Evolutionary conservation across 768 basidiomycete genomes (phyloP), one percentile per base, ranked within the genome.

Genomic region (Leccinum disarticulatum): DNA sequence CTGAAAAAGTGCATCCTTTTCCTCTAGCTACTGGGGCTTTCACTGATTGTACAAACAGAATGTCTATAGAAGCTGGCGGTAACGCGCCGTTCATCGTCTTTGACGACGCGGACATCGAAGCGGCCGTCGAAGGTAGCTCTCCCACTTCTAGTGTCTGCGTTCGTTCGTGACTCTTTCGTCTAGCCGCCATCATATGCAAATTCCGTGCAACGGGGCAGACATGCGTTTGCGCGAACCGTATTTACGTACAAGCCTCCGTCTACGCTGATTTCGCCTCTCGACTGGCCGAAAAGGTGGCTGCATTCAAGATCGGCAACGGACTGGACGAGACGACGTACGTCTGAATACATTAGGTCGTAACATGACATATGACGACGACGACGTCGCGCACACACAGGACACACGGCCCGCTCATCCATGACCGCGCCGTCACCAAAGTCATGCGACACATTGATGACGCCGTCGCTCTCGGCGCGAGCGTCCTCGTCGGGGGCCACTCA

Each of bases 11-110:
- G 33, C 5, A 82, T 68, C 7, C 54, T 22, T 27, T 22, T 54
- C 22, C 6, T 35, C 36, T 17, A 25, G 35, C 10, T 46, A n/a
- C 17, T 51, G 10, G 11, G 43, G 27, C 58, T 28, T 52, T 19
- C n/a, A 19, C 50, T 62, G 30, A 62, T 48, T 36, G 36, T 53
- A 17, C 47, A 38, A 52, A 52, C 51, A 79, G 86, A 62, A 71
- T 86, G 10, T 93, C 93, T 2, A 74, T 94, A 38, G 94, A 96
- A 76, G 91, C 94, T 30, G 93, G 95, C 14, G 96, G 97, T 30
- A 98, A 98, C 65, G 87, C 95, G 0, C 91, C 96, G 0, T 95
- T 99, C 74, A 97, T 98, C 65, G 91, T 99, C 7, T 98, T 99
- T 71, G 91, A 94, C 63, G 97, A 98, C 68, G 96, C 95, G 0